Evolutionary conservation across 495 filamentous ascomycete species (phyloP), one percentile per base, ranked within the genome.

Genomic region (Penicillium arizonense): DNA sequence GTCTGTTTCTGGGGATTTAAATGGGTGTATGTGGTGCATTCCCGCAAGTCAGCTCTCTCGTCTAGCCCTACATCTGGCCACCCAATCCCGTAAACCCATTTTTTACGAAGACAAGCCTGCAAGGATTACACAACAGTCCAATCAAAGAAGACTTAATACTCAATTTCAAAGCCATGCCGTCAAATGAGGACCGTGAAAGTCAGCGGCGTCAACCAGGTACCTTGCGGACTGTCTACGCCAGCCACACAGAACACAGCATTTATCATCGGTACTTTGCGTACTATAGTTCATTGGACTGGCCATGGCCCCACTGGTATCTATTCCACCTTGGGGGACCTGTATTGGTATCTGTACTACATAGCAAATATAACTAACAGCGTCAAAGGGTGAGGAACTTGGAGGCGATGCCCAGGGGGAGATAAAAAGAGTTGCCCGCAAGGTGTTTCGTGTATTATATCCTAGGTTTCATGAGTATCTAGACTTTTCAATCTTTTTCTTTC

Each of bases 131-230:
- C 14, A 21, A n/a, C 7, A 23, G 4, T 18, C 55, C 61, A 58
- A 52, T 56, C 28, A 45, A 0, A 42, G 24, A 5, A 10, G 8
- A 13, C 6, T 11, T 13, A 44, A 54, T 49, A 52, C 46, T 32
- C 8, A 33, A 56, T 56, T 56, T 50, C 41, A 26, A 28, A 37
- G 4, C 23, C 13, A 16, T 24, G n/a, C 37, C 37, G 12, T 56
- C 28, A 37, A 53, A 55, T 63, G 60, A 39, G 63, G 60, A 66
- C 63, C 63, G 63, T 66, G 63, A 50, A 56, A 45, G 60, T 52
- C 55, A 56, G 43, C 49, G 21, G 36, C 36, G 43, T 37, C 39
- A 34, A 39, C 12, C 50, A 61, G 50, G 63, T 63, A 63, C 63
- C 63, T 66, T 66, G 60, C 20, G 50, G 63, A 46, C 52, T n/a